These are phyloP conservation scores for Flammula alnicola DNA, from an alignment of 1,284 basidiomycete genomes.

Conservation along the genomic window DNA sequence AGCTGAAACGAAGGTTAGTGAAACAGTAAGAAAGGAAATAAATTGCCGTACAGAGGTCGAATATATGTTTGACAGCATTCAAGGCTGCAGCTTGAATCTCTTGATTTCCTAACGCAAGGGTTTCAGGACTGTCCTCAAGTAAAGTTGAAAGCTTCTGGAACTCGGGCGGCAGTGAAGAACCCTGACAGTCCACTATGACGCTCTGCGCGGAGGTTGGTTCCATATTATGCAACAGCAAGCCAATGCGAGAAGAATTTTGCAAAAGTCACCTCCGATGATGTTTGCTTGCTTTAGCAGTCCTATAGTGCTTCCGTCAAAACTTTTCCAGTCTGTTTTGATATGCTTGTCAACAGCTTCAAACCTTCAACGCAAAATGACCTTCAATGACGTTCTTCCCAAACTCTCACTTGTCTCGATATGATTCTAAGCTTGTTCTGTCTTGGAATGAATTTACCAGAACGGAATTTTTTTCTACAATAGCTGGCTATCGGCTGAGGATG, in stretches of 20 bases:
- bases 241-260: background rate
- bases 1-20: constrained; percentile 42
- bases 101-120: constrained; percentile 58
- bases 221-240: background rate
- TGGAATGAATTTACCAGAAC: too few relatives aligned
- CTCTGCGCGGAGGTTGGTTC: constrained; percentile 11
- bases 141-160: constrained; percentile 54
- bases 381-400: too few relatives aligned
- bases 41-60: constrained; percentile 72
- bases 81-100: constrained; percentile 67
- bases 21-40: background rate
- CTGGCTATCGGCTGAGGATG: too few relatives aligned
- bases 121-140: constrained; percentile 58
- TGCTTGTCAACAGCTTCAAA: constrained; percentile 18
- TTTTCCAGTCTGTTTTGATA: constrained; percentile 24
- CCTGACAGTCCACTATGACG: background rate
- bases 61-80: constrained; percentile 75
- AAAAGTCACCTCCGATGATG: background rate
- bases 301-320: constrained; percentile 16
- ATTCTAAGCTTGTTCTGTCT: too few relatives aligned
- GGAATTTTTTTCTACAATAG: too few relatives aligned
- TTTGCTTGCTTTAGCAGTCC: constrained; percentile 12
- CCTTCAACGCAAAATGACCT: background rate
- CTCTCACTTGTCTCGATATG: too few relatives aligned
- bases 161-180: constrained; percentile 37